Percentiles rank a stretch among this genome's conserved stretches.
Evolutionary conservation across 2,329 filamentous ascomycete species (phyloP).

Genomic region (Fusarium sambucinum): DNA sequence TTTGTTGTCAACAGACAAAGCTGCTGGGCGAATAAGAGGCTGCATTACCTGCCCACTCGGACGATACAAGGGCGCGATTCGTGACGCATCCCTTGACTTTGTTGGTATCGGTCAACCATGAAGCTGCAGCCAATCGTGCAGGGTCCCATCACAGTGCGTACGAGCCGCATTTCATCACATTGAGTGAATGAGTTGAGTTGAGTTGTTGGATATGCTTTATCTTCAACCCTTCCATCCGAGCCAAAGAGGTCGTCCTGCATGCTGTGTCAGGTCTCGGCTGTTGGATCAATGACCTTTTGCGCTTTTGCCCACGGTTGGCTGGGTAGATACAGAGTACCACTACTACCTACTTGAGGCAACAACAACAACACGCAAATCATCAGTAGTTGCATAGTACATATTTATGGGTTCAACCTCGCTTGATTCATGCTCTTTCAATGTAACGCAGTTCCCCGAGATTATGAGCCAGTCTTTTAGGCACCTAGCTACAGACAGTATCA

Average conservation of each 20-base stretch:
- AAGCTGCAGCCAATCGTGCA: slow-evolving; percentile 38
- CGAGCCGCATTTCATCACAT: slow-evolving; percentile 28
- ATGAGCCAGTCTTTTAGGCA: slow-evolving; percentile 18
- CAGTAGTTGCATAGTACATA: slow-evolving; percentile 1
- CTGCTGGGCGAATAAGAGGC: slow-evolving; percentile 30
- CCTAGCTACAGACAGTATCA: slow-evolving; percentile 10
- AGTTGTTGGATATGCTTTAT: slow-evolving; percentile 34
- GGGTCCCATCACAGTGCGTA: slow-evolving; percentile 38
- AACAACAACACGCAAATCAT: slow-evolving; percentile 18
- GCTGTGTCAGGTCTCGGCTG: neutral
- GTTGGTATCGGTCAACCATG: slow-evolving; percentile 42
- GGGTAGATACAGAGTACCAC: neutral
- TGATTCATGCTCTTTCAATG: slow-evolving; percentile 30
- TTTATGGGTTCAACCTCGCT: slow-evolving; percentile 32
- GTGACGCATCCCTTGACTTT: slow-evolving; percentile 42
- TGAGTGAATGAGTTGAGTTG: slow-evolving; percentile 26
- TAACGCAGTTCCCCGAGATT: slow-evolving; percentile 37
- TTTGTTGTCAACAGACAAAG: slow-evolving; percentile 21
- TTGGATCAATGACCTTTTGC: neutral
- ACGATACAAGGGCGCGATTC: slow-evolving; percentile 38
- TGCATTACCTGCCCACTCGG: slow-evolving; percentile 16
- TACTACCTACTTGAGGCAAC: slow-evolving; percentile 3
- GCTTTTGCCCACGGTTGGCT: slow-evolving; percentile 5
- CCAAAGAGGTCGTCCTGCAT: slow-evolving; percentile 13
- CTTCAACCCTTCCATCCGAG: slow-evolving; percentile 44